phyloP scores from a whole-genome alignment of 1,139 yeast genomes.

The Candida pseudoviswanathii region DNA sequence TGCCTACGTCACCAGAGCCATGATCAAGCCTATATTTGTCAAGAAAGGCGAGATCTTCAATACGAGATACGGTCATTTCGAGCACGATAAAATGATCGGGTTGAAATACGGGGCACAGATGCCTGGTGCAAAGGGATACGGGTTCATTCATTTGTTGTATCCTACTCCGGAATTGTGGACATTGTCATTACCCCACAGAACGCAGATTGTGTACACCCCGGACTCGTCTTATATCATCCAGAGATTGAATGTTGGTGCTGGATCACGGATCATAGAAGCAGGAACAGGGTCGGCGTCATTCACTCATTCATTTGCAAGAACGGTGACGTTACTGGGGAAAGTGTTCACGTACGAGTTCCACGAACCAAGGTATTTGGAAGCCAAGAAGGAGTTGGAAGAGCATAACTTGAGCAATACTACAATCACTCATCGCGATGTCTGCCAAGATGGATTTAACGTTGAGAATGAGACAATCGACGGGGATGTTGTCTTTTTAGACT shows the following conservation, averaged over 20 bases:
- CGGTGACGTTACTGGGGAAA: slow-evolving; percentile 62
- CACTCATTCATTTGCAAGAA: slow-evolving; percentile 89
- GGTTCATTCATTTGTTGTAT: slow-evolving; percentile 83
- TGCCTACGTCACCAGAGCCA: slow-evolving; percentile 80
- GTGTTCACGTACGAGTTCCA: slow-evolving; percentile 91
- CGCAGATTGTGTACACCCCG: slow-evolving; percentile 96
- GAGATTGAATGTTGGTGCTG: slow-evolving; percentile 71
- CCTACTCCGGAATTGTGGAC: slow-evolving; percentile 98
- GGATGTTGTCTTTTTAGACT: slow-evolving; percentile 80
- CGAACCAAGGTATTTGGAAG: slow-evolving; percentile 78
- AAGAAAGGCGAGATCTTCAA: slow-evolving; percentile 62
- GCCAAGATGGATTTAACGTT: slow-evolving; percentile 78
- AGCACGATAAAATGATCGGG: slow-evolving; percentile 83
- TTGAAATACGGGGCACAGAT: slow-evolving; percentile 83
- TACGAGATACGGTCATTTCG: slow-evolving; percentile 88
- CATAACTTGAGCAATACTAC: slow-evolving; percentile 63
- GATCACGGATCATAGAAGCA: slow-evolving; percentile 86
- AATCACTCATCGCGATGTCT: slow-evolving; percentile 91
- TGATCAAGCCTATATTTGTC: slow-evolving; percentile 73
- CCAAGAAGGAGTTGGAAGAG: slow-evolving; percentile 68
- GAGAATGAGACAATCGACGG: slow-evolving; percentile 48
- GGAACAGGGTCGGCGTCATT: slow-evolving; percentile 98
- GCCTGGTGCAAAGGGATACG: slow-evolving; percentile 75
- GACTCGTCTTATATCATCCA: slow-evolving; percentile 91
- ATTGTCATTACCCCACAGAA: slow-evolving; percentile 89